Evolutionary conservation across 164 flowering plant species (phyloP), one percentile per base, ranked within the genome.

Genomic region (Nymphaea thermarum): DNA sequence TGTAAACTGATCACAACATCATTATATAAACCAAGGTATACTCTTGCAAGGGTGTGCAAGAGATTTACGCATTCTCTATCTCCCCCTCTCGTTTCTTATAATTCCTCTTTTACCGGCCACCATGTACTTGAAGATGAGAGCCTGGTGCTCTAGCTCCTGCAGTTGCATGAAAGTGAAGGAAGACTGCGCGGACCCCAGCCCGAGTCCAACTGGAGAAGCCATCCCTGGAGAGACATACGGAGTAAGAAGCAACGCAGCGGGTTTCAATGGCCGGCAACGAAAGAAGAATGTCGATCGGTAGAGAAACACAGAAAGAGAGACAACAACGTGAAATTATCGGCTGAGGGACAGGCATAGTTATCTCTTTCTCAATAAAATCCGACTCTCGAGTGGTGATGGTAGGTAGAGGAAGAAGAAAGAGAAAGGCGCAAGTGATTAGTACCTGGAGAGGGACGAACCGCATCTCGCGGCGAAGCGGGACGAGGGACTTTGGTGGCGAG

Each of bases 71-170:
- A n/a, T n/a, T n/a, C n/a, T n/a, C n/a, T n/a, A n/a, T n/a, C n/a
- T n/a, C n/a, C n/a, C n/a, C n/a, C n/a, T n/a, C n/a, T n/a, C n/a
- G n/a, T n/a, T n/a, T n/a, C n/a, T n/a, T n/a, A n/a, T n/a, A n/a
- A n/a, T n/a, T n/a, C n/a, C n/a, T n/a, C n/a, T n/a, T n/a, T n/a
- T n/a, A n/a, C 82, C 83, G 43, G 84, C 84, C 44, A 71, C 76
- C 71, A 84, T 80, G 76, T 80, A 78, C 66, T 79, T 81, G 73
- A 65, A 84, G 65, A 80, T 81, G n/a, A 77, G 74, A 41, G 82
- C 73, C 68, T 84, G 87, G 44, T 77, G 85, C 68, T 81, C 81
- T 4, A 86, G 79, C 68, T 86, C 87, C 68, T 80, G 83, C 66
- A 81, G 44, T 70, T 86, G 90, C 42, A 79, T 71, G 66, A 80